Percentiles rank a stretch among this genome's conserved stretches.
Evolutionary conservation across 192 early-diverging fungal species (phyloP).

Genomic region (Coemansia sp.): DNA sequence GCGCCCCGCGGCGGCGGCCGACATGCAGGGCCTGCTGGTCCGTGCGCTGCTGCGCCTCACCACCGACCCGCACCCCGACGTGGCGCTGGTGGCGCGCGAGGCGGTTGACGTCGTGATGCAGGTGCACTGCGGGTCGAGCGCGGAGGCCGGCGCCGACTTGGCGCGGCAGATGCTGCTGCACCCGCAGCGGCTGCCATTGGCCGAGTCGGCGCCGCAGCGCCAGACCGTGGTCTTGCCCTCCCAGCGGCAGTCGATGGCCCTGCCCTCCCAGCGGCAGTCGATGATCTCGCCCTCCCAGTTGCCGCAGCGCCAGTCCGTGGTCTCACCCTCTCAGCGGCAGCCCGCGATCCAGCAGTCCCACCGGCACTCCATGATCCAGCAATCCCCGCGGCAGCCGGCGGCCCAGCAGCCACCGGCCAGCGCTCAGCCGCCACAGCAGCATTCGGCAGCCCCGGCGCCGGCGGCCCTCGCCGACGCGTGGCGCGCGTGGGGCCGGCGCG

Average conservation of each 20-base stretch:
- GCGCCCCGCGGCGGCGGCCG: background rate
- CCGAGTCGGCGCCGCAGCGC: constrained; percentile 6
- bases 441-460: background rate
- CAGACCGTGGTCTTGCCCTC: too few relatives aligned
- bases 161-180: constrained; percentile 17
- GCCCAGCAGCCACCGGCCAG: background rate
- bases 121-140: constrained; percentile 3
- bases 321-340: too few relatives aligned
- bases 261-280: constrained; percentile 21
- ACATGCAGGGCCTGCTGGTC: constrained; percentile 29
- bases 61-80: constrained; percentile 76
- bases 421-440: background rate
- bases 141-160: constrained; percentile 35
- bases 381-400: constrained; percentile 15
- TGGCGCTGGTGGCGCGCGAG: constrained; percentile 60
- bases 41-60: constrained; percentile 74
- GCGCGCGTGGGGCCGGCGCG: constrained; percentile 37
- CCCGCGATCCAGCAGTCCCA: too few relatives aligned
- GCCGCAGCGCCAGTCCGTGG: constrained; percentile 6
- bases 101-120: constrained; percentile 67
- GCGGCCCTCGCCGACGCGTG: constrained; percentile 29
- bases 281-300: too few relatives aligned
- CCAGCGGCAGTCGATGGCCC: constrained; percentile 24
- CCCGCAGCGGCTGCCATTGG: background rate
- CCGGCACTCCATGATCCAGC: too few relatives aligned